Percentiles rank a stretch among this genome's conserved stretches.
Conservation (phyloP, 2,329 filamentous ascomycete species). For the Botrytis elliptica region DNA sequence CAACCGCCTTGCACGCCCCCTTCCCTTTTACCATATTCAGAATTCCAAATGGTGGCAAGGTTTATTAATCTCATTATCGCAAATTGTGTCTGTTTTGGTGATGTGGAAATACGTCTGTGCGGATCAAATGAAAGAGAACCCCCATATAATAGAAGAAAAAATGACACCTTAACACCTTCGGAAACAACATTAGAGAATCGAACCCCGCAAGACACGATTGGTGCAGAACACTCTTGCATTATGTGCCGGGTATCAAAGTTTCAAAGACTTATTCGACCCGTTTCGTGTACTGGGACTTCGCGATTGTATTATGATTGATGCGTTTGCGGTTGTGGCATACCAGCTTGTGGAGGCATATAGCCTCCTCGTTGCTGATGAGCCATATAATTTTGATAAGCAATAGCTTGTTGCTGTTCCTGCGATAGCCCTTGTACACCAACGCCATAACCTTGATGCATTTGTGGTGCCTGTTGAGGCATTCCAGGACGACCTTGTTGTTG, state of each 20-base stretch:
- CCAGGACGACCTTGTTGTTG: constrained; percentile 54
- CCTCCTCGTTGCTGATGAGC: constrained; percentile 69
- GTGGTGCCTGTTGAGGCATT: constrained; percentile 59
- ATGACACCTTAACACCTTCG: constrained; percentile 37
- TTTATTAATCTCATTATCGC: constrained; percentile 35
- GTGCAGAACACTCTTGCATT: constrained; percentile 40
- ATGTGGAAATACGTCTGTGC: constrained; percentile 14
- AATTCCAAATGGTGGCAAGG: constrained; percentile 12
- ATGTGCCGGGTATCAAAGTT: constrained; percentile 59
- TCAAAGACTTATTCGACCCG: constrained; percentile 38
- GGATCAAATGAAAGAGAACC: constrained; percentile 17
- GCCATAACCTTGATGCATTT: constrained; percentile 63
- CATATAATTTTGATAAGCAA: constrained; percentile 82
- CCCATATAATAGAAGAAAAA: constrained; percentile 20
- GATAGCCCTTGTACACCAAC: constrained; percentile 48
- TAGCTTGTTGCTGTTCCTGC: constrained; percentile 66
- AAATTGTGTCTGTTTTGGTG: constrained; percentile 26
- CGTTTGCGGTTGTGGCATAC: constrained; percentile 79
- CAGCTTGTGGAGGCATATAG: constrained; percentile 75
- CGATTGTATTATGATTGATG: constrained; percentile 64
- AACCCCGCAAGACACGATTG: constrained; percentile 37
- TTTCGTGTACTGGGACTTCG: constrained; percentile 32
- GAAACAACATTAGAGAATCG: constrained; percentile 31
- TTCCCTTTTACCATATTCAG: constrained; percentile 14
- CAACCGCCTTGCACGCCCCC: constrained; percentile 8